Evolutionary conservation across 805 yeast species (phyloP), one percentile per base, ranked within the genome.

Genomic region (Lipomyces chichibuensis): DNA sequence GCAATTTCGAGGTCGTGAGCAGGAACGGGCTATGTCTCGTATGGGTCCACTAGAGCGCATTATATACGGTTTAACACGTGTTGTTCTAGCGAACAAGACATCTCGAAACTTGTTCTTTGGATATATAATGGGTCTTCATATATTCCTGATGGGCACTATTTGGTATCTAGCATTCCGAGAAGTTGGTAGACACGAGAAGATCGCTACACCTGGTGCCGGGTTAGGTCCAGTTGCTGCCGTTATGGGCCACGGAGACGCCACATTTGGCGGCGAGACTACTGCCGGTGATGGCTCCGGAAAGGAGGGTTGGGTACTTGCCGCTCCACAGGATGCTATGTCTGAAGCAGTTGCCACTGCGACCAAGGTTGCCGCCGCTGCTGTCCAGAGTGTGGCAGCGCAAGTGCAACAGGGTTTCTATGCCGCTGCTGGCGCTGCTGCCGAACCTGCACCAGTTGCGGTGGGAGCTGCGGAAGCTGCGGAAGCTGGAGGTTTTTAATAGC

Each of bases 21-120:
- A 89, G 46, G 92, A 89, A 73, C 82, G 97, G 71, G 88, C 90
- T 58, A 83, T 84, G 60, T 86, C 92, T 7, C 84, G 85, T 59
- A 81, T 92, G 76, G 87, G 93, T 1, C 90, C 95, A 1, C 75
- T 90, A 65, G 98, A 95, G 73, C 82, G 96, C 66, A 78, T 90
- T n/a, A 89, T 88, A 70, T 85, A 87, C 66, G 85, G 87, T 65
- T 82, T 90, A 68, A 88, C 96, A 0, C 82, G 91, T 71, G 84
- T 90, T 0, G 84, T 92, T n/a, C 79, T 92, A 65, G 88, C 93
- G 20, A 91, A 91, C 62, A 83, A 89, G 70, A 78, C 86, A 17
- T 87, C 93, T 8, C 79, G 98, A 73, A 84, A 88, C 82, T 75
- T 89, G 56, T 91, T 92, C 77, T 82, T 91, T 57, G 80, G 82